These are phyloP conservation scores for Platanthera guangdongensis DNA, from an alignment of 106 monocot genomes.

Conservation along the genomic window DNA sequence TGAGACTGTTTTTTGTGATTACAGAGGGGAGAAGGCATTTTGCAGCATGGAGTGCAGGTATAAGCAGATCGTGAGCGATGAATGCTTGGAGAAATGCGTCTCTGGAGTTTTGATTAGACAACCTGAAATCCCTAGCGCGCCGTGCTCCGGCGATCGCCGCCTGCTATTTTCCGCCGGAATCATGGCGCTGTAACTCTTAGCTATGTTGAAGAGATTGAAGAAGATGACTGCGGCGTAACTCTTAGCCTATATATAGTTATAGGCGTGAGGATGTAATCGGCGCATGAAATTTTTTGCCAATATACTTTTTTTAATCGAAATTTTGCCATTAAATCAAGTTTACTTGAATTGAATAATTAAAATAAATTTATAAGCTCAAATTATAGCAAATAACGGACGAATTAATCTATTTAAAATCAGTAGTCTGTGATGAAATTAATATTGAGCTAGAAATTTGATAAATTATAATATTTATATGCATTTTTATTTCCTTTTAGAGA, in stretches of 20 bases:
- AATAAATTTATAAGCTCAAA: too few species aligned
- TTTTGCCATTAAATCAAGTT: not conserved
- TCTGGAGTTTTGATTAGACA: conserved; percentile 2
- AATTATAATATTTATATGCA: too few species aligned
- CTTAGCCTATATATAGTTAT: not conserved
- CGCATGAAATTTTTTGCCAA: not conserved
- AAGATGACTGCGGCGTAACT: not conserved
- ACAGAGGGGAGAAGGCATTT: conserved; percentile 63
- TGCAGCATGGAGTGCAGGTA: conserved; percentile 62
- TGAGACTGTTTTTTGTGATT: not conserved
- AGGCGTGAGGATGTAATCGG: not conserved
- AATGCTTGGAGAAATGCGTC: conserved; percentile 44
- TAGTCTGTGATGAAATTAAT: too few species aligned
- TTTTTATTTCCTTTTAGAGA: too few species aligned
- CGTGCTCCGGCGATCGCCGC: conserved; percentile 14
- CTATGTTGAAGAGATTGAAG: not conserved
- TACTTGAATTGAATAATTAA: too few species aligned
- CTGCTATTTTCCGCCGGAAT: conserved; percentile 43
- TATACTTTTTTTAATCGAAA: not conserved
- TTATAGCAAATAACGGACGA: too few species aligned
- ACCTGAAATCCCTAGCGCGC: conserved; percentile 8
- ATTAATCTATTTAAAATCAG: too few species aligned
- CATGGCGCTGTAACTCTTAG: conserved; percentile 13
- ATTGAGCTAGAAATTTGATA: too few species aligned
- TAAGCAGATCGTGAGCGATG: conserved; percentile 46